Base-by-base conservation (phyloP, 1,284 basidiomycete genomes). In the Ceratobasidium sp. region DNA sequence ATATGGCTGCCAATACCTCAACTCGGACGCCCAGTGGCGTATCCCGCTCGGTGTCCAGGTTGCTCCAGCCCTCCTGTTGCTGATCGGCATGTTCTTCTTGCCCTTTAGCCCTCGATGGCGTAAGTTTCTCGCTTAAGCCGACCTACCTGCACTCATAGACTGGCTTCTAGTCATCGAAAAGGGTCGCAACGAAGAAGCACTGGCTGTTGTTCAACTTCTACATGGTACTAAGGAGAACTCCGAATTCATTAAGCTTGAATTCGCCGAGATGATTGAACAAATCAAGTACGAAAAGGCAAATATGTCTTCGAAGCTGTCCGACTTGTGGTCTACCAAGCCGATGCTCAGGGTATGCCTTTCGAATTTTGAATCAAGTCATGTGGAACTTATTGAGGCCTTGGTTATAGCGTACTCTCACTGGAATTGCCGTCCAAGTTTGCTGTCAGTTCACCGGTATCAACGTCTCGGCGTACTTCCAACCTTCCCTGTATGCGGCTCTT, bases 31-130 rank as follows among this genome's bases (percentile, higher is more conserved):
- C 0, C 82, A 83, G 64, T 85, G 79, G 77, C 80, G 84, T 56
- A 28, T 75, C 20, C 67, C 64, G 1, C 59, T 77, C 46, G 79
- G 52, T 3, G 65, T 78, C 12, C 75, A 81, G 54, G 52, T 79
- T 13, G 79, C 74, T n/a, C 78, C 78, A 12, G 79, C 79, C 15
- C n/a, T 80, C 23, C 15, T 81, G 65, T 81, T 81, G 26, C 83
- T 84, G 7, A 20, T 69, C 42, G 77, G 77, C 46, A 74, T 74
- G 44, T 84, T 84, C 54, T 84, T 83, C 75, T 84, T 80, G 82
- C 86, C 84, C 78, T 86, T 82, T 79, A 84, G 82, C 80, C 86
- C 81, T 84, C 84, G 77, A 17, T 78, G 77, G 77, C 70, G 77
- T 78, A 48, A 73, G 77, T 78, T 42, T 17, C 38, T 52, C 44